A percentile compares a stretch with the other conserved stretches of the same genome.
Conservation (phyloP, 352 stramenopile species). For the Globisporangium rhizosaccharum region DNA sequence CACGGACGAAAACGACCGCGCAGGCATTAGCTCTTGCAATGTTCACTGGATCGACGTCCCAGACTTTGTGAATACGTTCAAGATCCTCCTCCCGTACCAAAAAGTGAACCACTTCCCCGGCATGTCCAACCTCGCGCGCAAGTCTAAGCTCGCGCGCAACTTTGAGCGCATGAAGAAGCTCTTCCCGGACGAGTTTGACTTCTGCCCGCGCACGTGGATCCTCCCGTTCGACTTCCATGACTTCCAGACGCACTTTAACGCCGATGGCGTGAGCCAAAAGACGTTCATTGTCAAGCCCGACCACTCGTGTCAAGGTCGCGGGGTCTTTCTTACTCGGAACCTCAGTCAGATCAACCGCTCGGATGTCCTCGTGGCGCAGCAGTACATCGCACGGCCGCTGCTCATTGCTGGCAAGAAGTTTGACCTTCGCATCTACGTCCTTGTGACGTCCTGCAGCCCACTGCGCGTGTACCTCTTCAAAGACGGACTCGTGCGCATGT, state of each 20-base stretch:
- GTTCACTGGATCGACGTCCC: slow-evolving; percentile 95
- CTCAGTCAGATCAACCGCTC: slow-evolving; percentile 85
- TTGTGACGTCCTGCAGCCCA: slow-evolving; percentile 82
- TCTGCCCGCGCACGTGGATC: slow-evolving; percentile 95
- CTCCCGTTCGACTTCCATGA: slow-evolving; percentile 92
- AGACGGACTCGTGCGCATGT: slow-evolving; percentile 89
- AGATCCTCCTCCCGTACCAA: slow-evolving; percentile 88
- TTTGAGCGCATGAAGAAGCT: slow-evolving; percentile 94
- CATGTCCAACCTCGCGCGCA: slow-evolving; percentile 93
- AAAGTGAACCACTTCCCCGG: slow-evolving; percentile 95
- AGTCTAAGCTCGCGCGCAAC: slow-evolving; percentile 93
- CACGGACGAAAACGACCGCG: slow-evolving; percentile 68
- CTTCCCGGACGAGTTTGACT: slow-evolving; percentile 91
- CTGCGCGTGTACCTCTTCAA: slow-evolving; percentile 90
- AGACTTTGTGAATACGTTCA: slow-evolving; percentile 88
- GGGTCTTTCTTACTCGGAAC: slow-evolving; percentile 93
- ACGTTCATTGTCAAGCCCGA: slow-evolving; percentile 97
- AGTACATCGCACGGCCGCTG: slow-evolving; percentile 76
- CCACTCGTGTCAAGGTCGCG: slow-evolving; percentile 83
- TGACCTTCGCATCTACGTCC: slow-evolving; percentile 90
- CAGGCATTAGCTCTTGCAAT: slow-evolving; percentile 72
- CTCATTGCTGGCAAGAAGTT: slow-evolving; percentile 90
- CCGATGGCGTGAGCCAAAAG: slow-evolving; percentile 78
- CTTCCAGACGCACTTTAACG: slow-evolving; percentile 91
- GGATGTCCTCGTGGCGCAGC: slow-evolving; percentile 84